A percentile compares a stretch with the other conserved stretches of the same genome.
phyloP scores from a whole-genome alignment of 805 yeast genomes.

The Cyberlindnera sargentensis region DNA sequence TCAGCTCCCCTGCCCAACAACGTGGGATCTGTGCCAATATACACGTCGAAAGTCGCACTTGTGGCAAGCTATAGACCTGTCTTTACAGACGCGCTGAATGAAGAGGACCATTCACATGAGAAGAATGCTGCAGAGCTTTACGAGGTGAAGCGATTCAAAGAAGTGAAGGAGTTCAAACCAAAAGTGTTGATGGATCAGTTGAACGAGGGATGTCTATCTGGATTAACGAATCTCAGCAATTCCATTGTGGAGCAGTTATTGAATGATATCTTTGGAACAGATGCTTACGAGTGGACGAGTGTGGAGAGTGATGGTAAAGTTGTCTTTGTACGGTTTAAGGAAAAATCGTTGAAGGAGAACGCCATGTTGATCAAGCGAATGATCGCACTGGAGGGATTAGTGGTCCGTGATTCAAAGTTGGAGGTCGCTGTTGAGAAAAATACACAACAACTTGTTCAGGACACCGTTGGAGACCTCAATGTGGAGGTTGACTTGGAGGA shows the following conservation, averaged over 20 bases:
- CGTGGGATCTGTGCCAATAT: constrained; percentile 17
- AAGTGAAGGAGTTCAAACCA: constrained; percentile 27
- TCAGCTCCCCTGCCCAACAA: constrained; percentile 10
- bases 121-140: constrained; percentile 6
- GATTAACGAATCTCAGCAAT: constrained; percentile 28
- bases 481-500: not conserved
- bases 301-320: constrained; percentile 30
- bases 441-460: constrained; percentile 8
- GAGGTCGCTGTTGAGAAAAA: constrained; percentile 6
- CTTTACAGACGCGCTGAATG: not conserved
- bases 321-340: constrained; percentile 28
- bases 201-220: constrained; percentile 30
- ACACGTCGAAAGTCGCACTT: constrained; percentile 3
- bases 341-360: not conserved
- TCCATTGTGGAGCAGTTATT: constrained; percentile 30
- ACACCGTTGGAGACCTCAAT: constrained; percentile 4
- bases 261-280: constrained; percentile 10
- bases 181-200: constrained; percentile 20
- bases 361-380: not conserved
- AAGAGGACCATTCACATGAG: not conserved
- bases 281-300: constrained; percentile 29
- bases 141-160: constrained; percentile 10
- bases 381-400: not conserved
- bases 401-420: constrained; percentile 2
- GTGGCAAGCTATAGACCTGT: not conserved